Evolutionary conservation across 2,329 filamentous ascomycete species (phyloP).

Genomic region (Rutstroemia sp.): DNA sequence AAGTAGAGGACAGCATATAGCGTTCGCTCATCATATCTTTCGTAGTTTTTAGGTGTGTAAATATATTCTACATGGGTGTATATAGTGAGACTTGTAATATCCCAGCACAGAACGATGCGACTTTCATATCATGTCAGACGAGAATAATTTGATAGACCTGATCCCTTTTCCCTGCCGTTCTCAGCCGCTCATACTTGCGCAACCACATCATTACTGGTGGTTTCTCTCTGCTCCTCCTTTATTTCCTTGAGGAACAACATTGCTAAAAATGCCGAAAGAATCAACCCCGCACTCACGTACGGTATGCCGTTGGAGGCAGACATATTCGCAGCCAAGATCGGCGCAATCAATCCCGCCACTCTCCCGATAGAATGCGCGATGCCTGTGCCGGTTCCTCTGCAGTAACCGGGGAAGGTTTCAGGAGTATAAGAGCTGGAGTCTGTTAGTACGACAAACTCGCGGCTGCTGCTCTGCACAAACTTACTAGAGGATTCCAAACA

Average conservation of each 20-base stretch:
- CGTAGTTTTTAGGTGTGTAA: too few relatives aligned
- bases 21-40: too few relatives aligned
- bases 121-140: too few relatives aligned
- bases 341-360: conserved; percentile 58
- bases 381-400: conserved; percentile 64
- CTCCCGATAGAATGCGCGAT: conserved; percentile 67
- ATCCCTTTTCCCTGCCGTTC: too few relatives aligned
- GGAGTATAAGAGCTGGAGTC: conserved; percentile 56
- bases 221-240: neutral
- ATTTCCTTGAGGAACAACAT: conserved; percentile 47
- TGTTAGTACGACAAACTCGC: neutral
- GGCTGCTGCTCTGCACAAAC: neutral
- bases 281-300: conserved; percentile 49
- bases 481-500: conserved; percentile 65
- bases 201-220: too few relatives aligned
- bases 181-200: too few relatives aligned
- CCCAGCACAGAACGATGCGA: too few relatives aligned
- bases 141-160: too few relatives aligned
- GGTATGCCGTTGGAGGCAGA: conserved; percentile 39
- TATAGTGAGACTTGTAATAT: too few relatives aligned
- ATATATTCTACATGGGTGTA: too few relatives aligned
- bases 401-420: conserved; percentile 67
- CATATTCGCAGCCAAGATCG: conserved; percentile 54
- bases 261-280: conserved; percentile 50
- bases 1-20: too few relatives aligned